Evolutionary conservation across 768 basidiomycete species (phyloP).

Genomic region (Lactifluus pinguis): DNA sequence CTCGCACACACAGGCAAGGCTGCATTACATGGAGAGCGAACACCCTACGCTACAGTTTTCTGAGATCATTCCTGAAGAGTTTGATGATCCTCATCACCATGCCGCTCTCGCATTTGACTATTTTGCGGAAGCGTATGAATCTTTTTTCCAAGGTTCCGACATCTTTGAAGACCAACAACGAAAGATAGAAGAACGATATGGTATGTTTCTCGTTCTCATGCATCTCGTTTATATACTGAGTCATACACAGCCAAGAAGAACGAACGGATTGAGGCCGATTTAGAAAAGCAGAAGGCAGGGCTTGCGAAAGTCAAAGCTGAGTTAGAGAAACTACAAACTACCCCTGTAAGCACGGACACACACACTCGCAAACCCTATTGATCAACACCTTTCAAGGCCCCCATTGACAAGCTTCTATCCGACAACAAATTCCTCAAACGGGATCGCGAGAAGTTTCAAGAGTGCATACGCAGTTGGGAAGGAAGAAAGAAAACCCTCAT

Average conservation of each 20-base stretch:
- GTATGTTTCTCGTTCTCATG: slow-evolving; percentile 32
- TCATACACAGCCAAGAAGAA: slow-evolving; percentile 54
- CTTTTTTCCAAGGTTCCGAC: slow-evolving; percentile 61
- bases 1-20: slow-evolving; percentile 21
- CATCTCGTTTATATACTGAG: not conserved
- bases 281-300: slow-evolving; percentile 47
- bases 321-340: slow-evolving; percentile 47
- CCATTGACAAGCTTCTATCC: slow-evolving; percentile 52
- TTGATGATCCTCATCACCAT: slow-evolving; percentile 66
- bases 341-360: slow-evolving; percentile 42
- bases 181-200: slow-evolving; percentile 65
- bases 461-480: slow-evolving; percentile 63
- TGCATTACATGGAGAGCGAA: slow-evolving; percentile 47
- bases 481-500: slow-evolving; percentile 57
- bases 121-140: slow-evolving; percentile 53
- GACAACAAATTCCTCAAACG: slow-evolving; percentile 54
- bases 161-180: slow-evolving; percentile 63
- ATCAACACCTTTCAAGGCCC: slow-evolving; percentile 28
- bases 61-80: slow-evolving; percentile 57
- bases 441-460: slow-evolving; percentile 73
- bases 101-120: slow-evolving; percentile 72
- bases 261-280: slow-evolving; percentile 51
- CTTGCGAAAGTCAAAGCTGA: slow-evolving; percentile 43
- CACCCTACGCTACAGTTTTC: slow-evolving; percentile 62
- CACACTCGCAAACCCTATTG: not conserved